Evolutionary conservation across 441 rosid genomes (phyloP), one percentile per base, ranked within the genome.

Genomic region (Jatropha multifida): DNA sequence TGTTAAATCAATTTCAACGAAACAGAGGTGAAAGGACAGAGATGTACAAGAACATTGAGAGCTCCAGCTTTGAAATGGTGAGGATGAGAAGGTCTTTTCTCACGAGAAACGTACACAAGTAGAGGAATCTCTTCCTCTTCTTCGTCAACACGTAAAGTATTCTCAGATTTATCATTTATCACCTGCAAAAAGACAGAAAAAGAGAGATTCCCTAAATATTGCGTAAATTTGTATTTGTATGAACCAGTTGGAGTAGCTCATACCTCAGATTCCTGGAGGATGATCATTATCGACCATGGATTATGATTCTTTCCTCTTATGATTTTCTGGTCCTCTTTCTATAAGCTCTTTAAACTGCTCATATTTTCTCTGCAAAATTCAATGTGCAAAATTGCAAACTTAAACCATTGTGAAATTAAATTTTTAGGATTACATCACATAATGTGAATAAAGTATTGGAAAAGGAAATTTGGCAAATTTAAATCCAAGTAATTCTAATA

Each of bases 61-160:
- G 86, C 90, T 79, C 92, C 86, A 17, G 87, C 89, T 76, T 84
- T 89, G 77, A 84, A 89, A 76, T 85, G 59, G 65, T 84, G 89
- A 0, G 71, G 81, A 74, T 65, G 65, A 14, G 72, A 75, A 67
- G 86, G 84, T 60, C 81, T 82, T 78, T 89, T 87, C 79, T 87
- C 90, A 1, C 89, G 84, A 20, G 90, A 65, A 68, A 89, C 85
- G 15, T 85, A 85, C 1, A 82, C 85, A 2, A 87, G 87, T 0
- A 71, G 65, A 26, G 92, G 88, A 76, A 85, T 76, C 26, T 73
- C 48, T 17, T 17, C 58, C 26, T 74, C 48, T 17, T 17, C 58
- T 81, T 83, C 48, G 82, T 78, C 49, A 83, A 87, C 67, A 83
- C 86, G 32, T 12, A 23, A 68, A 11, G n/a, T 68, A 17, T 27